phyloP scores from a whole-genome alignment of 2,329 filamentous ascomycete species.

The Allantophomopsis cytisporea region DNA sequence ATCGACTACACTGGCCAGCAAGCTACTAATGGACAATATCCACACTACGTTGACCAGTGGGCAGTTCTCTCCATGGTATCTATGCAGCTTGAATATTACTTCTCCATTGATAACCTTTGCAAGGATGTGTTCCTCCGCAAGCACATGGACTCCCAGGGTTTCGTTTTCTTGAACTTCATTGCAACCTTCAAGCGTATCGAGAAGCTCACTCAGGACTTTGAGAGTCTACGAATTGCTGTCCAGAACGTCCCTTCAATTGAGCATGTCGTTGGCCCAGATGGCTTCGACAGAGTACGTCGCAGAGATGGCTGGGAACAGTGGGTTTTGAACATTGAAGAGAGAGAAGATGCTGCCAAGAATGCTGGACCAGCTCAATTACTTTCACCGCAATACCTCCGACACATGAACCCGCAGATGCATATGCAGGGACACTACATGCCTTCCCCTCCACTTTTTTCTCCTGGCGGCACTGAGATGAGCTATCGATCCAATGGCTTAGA shows the following conservation, averaged over 20 bases:
- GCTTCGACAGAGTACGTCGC: constrained; percentile 63
- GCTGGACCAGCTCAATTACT: constrained; percentile 43
- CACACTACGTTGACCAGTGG: constrained; percentile 42
- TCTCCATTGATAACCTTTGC: constrained; percentile 88
- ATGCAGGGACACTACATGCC: constrained; percentile 13
- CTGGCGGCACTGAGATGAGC: constrained; percentile 15
- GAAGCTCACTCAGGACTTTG: constrained; percentile 55
- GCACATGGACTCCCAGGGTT: constrained; percentile 93
- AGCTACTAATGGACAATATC: constrained; percentile 42
- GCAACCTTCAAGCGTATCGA: constrained; percentile 78
- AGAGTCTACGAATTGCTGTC: constrained; percentile 63
- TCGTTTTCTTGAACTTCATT: constrained; percentile 69
- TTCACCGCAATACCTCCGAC: constrained; percentile 8
- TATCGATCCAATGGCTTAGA: too few species aligned
- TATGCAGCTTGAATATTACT: constrained; percentile 74
- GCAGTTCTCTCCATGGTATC: constrained; percentile 27
- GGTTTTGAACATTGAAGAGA: constrained; percentile 57
- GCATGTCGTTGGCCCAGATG: constrained; percentile 61
- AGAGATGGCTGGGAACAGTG: constrained; percentile 69
- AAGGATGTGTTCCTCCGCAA: constrained; percentile 82
- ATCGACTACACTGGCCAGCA: constrained; percentile 40
- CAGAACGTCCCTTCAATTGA: constrained; percentile 62
- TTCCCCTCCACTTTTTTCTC: constrained; percentile 14
- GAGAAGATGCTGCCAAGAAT: constrained; percentile 61
- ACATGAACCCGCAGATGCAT: constrained; percentile 11